Percentiles rank a stretch among this genome's conserved stretches.
Conservation (phyloP, 257 asterid species). For the Nicotiana knightiana region DNA sequence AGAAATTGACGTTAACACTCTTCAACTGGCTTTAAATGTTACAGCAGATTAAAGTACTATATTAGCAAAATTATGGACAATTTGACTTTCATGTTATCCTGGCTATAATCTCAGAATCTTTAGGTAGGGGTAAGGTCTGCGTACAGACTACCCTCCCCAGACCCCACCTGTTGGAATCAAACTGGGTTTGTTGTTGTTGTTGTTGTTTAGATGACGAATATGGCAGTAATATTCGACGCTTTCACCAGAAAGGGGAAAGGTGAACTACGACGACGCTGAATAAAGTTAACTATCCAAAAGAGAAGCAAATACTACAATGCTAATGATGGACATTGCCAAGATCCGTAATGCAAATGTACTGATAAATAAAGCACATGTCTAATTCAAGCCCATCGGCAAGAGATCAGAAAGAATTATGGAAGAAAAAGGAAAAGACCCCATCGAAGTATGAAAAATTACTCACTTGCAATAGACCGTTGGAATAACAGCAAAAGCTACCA, state of each 20-base stretch:
- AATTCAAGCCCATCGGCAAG: background rate
- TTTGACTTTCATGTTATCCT: too few species aligned
- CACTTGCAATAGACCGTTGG: slow-evolving; percentile 79
- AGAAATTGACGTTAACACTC: slow-evolving; percentile 1
- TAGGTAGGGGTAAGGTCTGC: background rate
- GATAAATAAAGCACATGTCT: background rate
- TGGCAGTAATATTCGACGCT: background rate
- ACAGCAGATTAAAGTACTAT: slow-evolving; percentile 12
- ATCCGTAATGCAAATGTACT: background rate
- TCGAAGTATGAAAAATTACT: slow-evolving; percentile 27
- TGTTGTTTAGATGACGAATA: background rate
- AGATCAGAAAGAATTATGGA: background rate
- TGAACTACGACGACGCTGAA: too few species aligned
- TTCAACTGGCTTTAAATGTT: slow-evolving; percentile 9
- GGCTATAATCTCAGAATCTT: slow-evolving; percentile 3
- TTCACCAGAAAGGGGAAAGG: background rate
- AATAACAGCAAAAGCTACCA: slow-evolving; percentile 76
- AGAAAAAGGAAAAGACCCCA: background rate
- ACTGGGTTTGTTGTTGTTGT: too few species aligned
- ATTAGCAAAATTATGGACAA: background rate
- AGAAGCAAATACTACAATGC: too few species aligned
- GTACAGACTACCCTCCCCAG: too few species aligned
- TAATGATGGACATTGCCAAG: too few species aligned
- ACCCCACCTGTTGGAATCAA: too few species aligned
- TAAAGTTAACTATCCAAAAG: too few species aligned